Conservation (phyloP, 2,329 filamentous ascomycete species). For the Aspergillus vadensis region DNA sequence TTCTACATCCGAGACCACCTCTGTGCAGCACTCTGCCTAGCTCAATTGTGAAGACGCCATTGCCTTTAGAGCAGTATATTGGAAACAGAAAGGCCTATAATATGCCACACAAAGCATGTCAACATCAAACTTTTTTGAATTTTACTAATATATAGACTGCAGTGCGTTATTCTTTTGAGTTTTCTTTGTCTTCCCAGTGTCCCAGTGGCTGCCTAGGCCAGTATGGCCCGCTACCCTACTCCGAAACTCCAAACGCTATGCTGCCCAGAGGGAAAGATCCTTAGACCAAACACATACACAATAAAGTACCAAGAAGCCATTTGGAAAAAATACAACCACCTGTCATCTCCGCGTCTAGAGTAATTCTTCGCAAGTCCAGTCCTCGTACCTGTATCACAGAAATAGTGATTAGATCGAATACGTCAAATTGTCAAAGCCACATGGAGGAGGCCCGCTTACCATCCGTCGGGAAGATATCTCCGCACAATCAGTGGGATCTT, state of each 20-base stretch:
- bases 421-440: not conserved
- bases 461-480: constrained; percentile 94
- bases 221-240: constrained; percentile 22
- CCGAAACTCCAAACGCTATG: constrained; percentile 48
- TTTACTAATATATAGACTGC: constrained; percentile 15
- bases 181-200: constrained; percentile 16
- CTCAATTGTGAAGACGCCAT: not conserved
- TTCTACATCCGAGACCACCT: not conserved
- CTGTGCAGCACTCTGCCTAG: not conserved
- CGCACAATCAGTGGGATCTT: constrained; percentile 96
- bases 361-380: constrained; percentile 98
- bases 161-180: constrained; percentile 19
- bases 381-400: constrained; percentile 74
- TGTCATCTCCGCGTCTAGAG: constrained; percentile 49
- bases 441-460: constrained; percentile 57
- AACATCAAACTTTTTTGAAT: constrained; percentile 20
- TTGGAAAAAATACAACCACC: constrained; percentile 21
- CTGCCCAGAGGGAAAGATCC: constrained; percentile 27
- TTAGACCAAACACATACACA: constrained; percentile 22
- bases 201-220: constrained; percentile 17
- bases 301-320: constrained; percentile 26
- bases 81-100: not conserved
- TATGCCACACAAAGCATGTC: not conserved
- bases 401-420: constrained; percentile 16
- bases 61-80: not conserved